These are phyloP conservation scores for Penicillium dipodomyicola DNA, from an alignment of 495 filamentous ascomycete genomes.

Conservation along the genomic window DNA sequence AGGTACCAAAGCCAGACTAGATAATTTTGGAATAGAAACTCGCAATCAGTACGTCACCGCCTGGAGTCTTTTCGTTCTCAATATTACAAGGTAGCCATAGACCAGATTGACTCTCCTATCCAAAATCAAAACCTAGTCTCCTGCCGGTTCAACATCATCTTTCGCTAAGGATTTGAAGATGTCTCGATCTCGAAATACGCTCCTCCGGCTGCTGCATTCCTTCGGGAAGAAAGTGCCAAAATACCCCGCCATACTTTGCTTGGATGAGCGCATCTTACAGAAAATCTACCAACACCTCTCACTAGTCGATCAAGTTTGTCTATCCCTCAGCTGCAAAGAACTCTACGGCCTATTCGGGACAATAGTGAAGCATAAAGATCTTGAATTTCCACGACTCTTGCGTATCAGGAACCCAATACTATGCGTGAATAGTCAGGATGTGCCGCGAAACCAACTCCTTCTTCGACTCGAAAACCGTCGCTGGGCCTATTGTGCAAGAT, in stretches of 20 bases:
- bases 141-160: no score
- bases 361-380: constrained; percentile 1
- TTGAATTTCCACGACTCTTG: constrained; percentile 18
- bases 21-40: no score
- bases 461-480: constrained; percentile 20
- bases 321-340: constrained; percentile 18
- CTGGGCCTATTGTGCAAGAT: constrained; percentile 19
- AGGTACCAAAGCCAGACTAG: no score
- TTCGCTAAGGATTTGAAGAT: no score
- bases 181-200: no score
- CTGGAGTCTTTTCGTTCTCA: no score
- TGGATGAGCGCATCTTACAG: constrained; percentile 1
- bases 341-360: constrained; percentile 4
- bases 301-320: constrained; percentile 14
- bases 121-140: no score
- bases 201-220: no score
- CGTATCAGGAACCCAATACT: constrained; percentile 14
- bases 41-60: no score
- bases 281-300: constrained; percentile 5
- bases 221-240: no score
- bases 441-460: constrained; percentile 20
- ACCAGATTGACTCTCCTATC: no score
- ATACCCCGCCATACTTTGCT: constrained; percentile 8
- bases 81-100: no score
- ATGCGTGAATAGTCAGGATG: constrained; percentile 14